These are phyloP conservation scores for Metschnikowia similis DNA, from an alignment of 805 yeast species.

Conservation along the genomic window DNA sequence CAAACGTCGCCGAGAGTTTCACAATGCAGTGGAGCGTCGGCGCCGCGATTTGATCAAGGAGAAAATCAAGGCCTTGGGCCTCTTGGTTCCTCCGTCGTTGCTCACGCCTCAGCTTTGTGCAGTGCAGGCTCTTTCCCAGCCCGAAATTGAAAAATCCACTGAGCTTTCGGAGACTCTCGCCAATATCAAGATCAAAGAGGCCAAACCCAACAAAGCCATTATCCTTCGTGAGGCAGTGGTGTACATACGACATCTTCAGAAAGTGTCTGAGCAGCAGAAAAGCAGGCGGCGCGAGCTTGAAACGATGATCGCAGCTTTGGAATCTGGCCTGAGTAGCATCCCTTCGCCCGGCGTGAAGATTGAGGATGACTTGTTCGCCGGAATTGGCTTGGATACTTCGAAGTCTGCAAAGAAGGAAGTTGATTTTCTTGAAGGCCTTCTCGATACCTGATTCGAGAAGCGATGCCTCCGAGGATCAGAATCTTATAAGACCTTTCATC, in stretches of 20 bases:
- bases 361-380: background rate
- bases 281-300: conserved; percentile 40
- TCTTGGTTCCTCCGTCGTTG: conserved; percentile 73
- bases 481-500: too few species aligned
- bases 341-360: background rate
- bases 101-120: conserved; percentile 45
- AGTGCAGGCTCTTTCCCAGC: conserved; percentile 38
- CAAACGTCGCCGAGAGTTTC: conserved; percentile 79
- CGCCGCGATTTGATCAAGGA: conserved; percentile 89
- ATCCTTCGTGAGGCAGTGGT: conserved; percentile 76
- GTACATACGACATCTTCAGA: conserved; percentile 63
- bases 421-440: background rate
- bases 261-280: conserved; percentile 56
- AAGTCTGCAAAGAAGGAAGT: background rate
- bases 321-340: background rate
- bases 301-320: conserved; percentile 17
- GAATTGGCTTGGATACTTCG: background rate
- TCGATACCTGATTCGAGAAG: background rate
- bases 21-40: conserved; percentile 90
- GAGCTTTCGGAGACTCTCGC: conserved; percentile 35
- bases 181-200: conserved; percentile 50
- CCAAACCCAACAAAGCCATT: conserved; percentile 78
- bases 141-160: conserved; percentile 23
- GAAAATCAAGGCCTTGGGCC: conserved; percentile 77
- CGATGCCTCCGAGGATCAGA: too few species aligned